Evolutionary conservation across 441 rosid genomes (phyloP), one percentile per base, ranked within the genome.

Genomic region (Eruca vesicaria): DNA sequence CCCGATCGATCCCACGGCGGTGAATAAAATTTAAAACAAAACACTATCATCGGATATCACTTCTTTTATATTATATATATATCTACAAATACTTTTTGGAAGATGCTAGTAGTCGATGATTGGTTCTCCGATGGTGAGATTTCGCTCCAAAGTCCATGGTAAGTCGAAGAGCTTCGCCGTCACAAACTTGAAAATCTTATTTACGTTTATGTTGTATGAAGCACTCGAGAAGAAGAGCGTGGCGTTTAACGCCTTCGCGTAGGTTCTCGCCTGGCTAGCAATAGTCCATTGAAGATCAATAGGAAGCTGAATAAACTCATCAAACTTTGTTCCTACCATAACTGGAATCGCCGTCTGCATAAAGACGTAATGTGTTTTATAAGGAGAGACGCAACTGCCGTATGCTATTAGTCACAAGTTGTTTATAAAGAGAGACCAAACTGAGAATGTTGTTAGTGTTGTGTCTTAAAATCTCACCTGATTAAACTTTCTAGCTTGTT

Each of bases 181-280:
- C 76, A 92, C 86, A 84, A 92, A 92, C 81, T 94, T 92, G 84
- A 94, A 92, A 76, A 94, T 84, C 90, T 94, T 94, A 72, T 85
- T 94, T 26, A 94, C 98, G 65, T 94, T 92, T 66, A 94, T 92
- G 81, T 92, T 94, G 81, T 94, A 90, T 36, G 89, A 82, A 15
- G 97, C 92, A 61, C 97, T 94, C 32, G 95, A 94, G 82, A 94
- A 94, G 88, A 92, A 94, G 52, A 92, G 84, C 1, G 98, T 85
- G 4, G 95, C 97, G 20, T 92, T 90, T 45, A 90, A 32, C 5
- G 86, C 97, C 84, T 89, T 94, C 0, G 97, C 97, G 23, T 87
- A 89, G 45, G 88, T 80, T 82, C 98, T 84, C 56, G 97, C 97
- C 95, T 94, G 95, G 79, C 91, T 89, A 10, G 95, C 91, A 63